Conservation (phyloP, 1,139 yeast genomes). For the Yamadazyma triangularis region DNA sequence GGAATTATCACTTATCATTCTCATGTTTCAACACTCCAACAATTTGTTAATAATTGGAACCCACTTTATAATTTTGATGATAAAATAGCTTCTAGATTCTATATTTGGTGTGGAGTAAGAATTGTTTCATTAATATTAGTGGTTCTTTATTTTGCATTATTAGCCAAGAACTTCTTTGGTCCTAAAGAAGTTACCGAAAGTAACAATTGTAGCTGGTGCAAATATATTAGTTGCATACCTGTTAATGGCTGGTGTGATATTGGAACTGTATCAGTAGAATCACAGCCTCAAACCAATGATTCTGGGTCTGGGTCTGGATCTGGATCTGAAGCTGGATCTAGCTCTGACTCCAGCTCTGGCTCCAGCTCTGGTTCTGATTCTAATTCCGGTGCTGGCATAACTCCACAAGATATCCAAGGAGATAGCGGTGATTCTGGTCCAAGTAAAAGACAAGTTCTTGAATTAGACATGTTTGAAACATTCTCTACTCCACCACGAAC, state of each 20-base stretch:
- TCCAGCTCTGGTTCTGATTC: slow-evolving; percentile 1
- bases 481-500: background rate
- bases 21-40: slow-evolving; percentile 34
- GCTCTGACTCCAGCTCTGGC: background rate
- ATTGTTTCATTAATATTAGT: slow-evolving; percentile 42
- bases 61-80: slow-evolving; percentile 32
- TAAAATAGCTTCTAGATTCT: slow-evolving; percentile 31
- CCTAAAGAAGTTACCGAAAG: slow-evolving; percentile 29
- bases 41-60: slow-evolving; percentile 41
- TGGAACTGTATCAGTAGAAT: slow-evolving; percentile 42
- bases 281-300: background rate
- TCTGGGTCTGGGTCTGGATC: background rate
- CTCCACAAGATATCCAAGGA: slow-evolving; percentile 1
- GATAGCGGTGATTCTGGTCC: slow-evolving; percentile 3
- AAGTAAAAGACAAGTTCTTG: background rate
- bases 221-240: slow-evolving; percentile 67
- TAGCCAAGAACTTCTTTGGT: slow-evolving; percentile 48
- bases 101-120: slow-evolving; percentile 50
- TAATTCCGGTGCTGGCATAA: background rate
- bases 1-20: slow-evolving; percentile 39
- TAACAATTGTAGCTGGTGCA: slow-evolving; percentile 60
- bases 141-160: slow-evolving; percentile 47
- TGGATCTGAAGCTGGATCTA: background rate
- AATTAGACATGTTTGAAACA: background rate
- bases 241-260: slow-evolving; percentile 70